Percentiles rank a stretch among this genome's conserved stretches.
Conservation (phyloP, 2,329 filamentous ascomycete genomes). For the Fusarium aywerte region DNA sequence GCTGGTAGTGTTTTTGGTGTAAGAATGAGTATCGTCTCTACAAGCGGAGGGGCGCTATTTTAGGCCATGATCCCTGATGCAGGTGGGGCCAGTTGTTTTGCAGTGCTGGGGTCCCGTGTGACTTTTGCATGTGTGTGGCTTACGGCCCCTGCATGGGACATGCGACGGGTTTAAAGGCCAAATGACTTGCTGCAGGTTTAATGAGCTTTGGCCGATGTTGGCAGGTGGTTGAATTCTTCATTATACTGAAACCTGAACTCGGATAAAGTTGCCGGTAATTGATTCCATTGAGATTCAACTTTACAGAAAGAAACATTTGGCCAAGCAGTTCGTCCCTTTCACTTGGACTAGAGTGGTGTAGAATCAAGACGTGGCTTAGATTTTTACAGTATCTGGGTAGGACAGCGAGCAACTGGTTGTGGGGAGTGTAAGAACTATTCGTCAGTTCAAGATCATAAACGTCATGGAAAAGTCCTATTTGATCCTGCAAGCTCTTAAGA, state of each 20-base stretch:
- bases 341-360: not conserved
- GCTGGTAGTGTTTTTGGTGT: not conserved
- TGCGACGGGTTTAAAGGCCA: not conserved
- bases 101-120: not conserved
- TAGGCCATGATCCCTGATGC: slow-evolving; percentile 1
- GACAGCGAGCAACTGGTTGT: not conserved
- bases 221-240: not conserved
- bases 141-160: slow-evolving; percentile 12
- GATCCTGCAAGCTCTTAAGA: not conserved
- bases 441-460: not conserved
- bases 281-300: not conserved
- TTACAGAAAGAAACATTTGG: not conserved
- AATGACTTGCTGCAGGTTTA: slow-evolving; percentile 12
- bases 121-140: slow-evolving; percentile 20
- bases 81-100: not conserved
- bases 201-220: not conserved
- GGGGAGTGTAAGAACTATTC: not conserved
- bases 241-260: not conserved
- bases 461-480: not conserved
- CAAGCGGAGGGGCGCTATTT: not conserved
- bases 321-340: not conserved
- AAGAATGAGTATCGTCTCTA: not conserved
- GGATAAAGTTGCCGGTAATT: not conserved
- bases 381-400: not conserved
- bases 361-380: not conserved